phyloP scores from a whole-genome alignment of 2,329 filamentous ascomycete species.

The Colletotrichum caudatum region DNA sequence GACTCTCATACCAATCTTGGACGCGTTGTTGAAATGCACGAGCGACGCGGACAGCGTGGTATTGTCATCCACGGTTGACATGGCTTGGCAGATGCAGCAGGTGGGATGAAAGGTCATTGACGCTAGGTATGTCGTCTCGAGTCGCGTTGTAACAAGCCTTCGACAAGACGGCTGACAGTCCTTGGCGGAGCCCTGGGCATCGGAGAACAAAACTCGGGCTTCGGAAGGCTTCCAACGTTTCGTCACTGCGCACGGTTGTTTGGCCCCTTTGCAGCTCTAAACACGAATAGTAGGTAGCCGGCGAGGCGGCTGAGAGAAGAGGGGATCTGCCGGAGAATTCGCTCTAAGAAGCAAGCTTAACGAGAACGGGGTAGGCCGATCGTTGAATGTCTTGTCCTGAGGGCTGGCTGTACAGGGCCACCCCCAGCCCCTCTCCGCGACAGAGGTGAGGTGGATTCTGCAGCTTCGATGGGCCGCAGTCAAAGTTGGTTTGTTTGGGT shows the following conservation, averaged over 20 bases:
- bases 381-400: conserved; percentile 24
- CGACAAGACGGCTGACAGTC: conserved; percentile 35
- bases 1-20: not conserved
- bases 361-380: conserved; percentile 29
- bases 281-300: not conserved
- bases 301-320: not conserved
- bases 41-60: conserved; percentile 23
- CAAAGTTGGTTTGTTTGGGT: conserved; percentile 31
- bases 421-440: conserved; percentile 22
- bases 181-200: conserved; percentile 34
- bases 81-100: conserved; percentile 27
- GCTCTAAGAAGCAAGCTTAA: conserved; percentile 36
- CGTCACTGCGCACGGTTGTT: conserved; percentile 35
- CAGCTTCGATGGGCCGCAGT: conserved; percentile 14
- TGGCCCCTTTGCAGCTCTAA: conserved; percentile 6
- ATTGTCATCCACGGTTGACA: conserved; percentile 28
- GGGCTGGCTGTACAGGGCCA: conserved; percentile 32
- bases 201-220: conserved; percentile 20
- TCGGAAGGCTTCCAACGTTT: conserved; percentile 32
- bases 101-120: conserved; percentile 39
- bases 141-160: conserved; percentile 36
- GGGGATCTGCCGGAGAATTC: conserved; percentile 30
- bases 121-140: conserved; percentile 32
- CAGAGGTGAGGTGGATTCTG: conserved; percentile 28
- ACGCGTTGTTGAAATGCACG: not conserved